Evolutionary conservation across 2,329 filamentous ascomycete genomes (phyloP), one percentile per base, ranked within the genome.

Genomic region (Fusarium humuli): DNA sequence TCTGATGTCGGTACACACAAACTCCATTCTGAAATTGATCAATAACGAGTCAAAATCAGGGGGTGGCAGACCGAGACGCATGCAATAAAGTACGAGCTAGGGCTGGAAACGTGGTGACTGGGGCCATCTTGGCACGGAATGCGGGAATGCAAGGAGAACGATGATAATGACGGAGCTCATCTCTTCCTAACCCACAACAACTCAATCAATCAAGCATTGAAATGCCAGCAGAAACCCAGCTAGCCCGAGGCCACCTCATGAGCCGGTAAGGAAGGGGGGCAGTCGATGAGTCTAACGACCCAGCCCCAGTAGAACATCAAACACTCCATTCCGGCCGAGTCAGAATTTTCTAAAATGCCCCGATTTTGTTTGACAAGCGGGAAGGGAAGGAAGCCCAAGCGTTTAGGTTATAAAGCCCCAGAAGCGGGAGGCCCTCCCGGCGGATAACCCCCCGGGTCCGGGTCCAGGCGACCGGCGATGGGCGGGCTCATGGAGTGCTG

Each of bases 91-190:
- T 57, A 46, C 49, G 29, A 54, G 52, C 67, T 65, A 69, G 68
- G 68, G 68, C 64, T 71, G 63, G 68, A 70, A 70, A 71, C 68
- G 68, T 70, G 68, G 68, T 71, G 34, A 70, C 67, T 65, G 67
- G 65, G 55, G 40, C 44, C 20, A 34, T 48, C 67, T 70, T 69
- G 67, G 67, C 67, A 56, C 49, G 63, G 63, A 66, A 71, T 68
- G 67, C 68, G 64, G 67, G 68, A 70, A 71, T 70, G 67, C 67
- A 70, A 67, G 67, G 67, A 71, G 67, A 67, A 63, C 62, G 44
- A 67, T 40, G 67, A 67, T 54, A 52, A 67, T 62, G 67, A 70
- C 49, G 50, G 58, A 64, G 65, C 67, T 68, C 67, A 54, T 70
- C 67, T 65, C 56, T 55, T 65, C 34, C 46, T 34, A 57, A 61